Conservation (phyloP, 2,329 filamentous ascomycete genomes). For the Alternaria consortialis region DNA sequence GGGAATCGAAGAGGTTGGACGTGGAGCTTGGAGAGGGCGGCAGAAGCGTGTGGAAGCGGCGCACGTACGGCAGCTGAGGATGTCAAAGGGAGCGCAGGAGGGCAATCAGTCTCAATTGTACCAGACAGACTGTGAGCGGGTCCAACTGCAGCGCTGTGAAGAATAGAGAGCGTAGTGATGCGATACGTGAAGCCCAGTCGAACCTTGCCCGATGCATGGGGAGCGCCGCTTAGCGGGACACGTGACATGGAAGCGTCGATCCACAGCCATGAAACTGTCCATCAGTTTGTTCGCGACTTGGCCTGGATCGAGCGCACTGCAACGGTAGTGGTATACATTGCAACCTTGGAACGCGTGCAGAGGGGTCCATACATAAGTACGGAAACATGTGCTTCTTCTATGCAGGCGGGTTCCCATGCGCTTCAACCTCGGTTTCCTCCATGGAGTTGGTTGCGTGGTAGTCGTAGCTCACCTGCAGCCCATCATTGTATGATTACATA, state of each 20-base stretch:
- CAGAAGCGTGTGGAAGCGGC: conserved; percentile 37
- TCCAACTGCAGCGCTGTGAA: conserved; percentile 45
- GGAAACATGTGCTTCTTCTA: background rate
- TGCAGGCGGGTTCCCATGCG: background rate
- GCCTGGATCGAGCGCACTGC: background rate
- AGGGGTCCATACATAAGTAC: background rate
- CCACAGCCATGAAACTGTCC: conserved; percentile 17
- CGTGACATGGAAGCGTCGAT: conserved; percentile 26
- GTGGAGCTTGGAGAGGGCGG: conserved; percentile 30
- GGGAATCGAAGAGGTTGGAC: conserved; percentile 29
- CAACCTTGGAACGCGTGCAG: background rate
- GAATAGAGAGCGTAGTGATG: conserved; percentile 52
- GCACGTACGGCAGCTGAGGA: conserved; percentile 39
- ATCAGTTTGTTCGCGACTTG: conserved; percentile 9
- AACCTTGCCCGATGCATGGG: conserved; percentile 21
- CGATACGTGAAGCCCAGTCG: conserved; percentile 32
- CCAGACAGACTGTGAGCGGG: conserved; percentile 26
- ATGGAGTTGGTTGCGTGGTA: background rate
- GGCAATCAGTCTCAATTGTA: conserved; percentile 46
- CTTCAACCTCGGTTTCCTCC: background rate
- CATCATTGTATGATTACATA: background rate
- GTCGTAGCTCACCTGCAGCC: background rate
- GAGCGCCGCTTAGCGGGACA: conserved; percentile 22
- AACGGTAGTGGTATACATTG: background rate
- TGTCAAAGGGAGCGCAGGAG: conserved; percentile 34